Base-by-base conservation (phyloP, 176 grass and related monocot genomes). In the Oryza brachyantha region DNA sequence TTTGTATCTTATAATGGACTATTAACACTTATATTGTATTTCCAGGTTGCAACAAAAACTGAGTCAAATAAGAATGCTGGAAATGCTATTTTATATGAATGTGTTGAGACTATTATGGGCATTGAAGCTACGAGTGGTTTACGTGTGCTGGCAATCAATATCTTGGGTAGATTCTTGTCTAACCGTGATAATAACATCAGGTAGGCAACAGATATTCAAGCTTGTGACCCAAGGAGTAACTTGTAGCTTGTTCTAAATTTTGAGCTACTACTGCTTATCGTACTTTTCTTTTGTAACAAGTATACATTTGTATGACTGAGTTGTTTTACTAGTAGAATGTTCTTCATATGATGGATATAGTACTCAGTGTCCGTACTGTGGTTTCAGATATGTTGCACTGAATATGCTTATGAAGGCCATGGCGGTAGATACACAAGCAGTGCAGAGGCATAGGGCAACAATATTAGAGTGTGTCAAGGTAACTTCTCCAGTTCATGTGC, bases 121-220 rank as follows among this genome's bases (percentile, higher is more conserved):
- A 93, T 99, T 5, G 96, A 99, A 86, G 96, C 92, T 76, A 93
- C 86, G 64, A 93, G 96, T 77, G 96, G 96, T 63, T 48, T 99
- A 64, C 90, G 92, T 84, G 90, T 99, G 58, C 82, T 99, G 76
- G 96, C 90, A 9, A 99, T 99, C 71, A 99, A 99, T 82, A 99
- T 96, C 82, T 89, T 99, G 81, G 96, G 96, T 52, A 88, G 92
- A 85, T 99, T 99, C 74, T 86, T 99, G 72, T 99, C 96, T 68
- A 99, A 99, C 82, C 96, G 96, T 73, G 92, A 99, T 68, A 99
- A 99, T 48, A 99, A 99, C 69, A 99, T 99, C 77, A 99, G 96
- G 96, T 99, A 75, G 54, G 10, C 38, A 67, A 35, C 16, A 59
- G 43, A 80, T 75, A 71, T 21, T 17, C 11, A 54, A 58, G 21